Evolutionary conservation across 768 basidiomycete species (phyloP), one percentile per base, ranked within the genome.

Genomic region (Cytidiella melzeri): DNA sequence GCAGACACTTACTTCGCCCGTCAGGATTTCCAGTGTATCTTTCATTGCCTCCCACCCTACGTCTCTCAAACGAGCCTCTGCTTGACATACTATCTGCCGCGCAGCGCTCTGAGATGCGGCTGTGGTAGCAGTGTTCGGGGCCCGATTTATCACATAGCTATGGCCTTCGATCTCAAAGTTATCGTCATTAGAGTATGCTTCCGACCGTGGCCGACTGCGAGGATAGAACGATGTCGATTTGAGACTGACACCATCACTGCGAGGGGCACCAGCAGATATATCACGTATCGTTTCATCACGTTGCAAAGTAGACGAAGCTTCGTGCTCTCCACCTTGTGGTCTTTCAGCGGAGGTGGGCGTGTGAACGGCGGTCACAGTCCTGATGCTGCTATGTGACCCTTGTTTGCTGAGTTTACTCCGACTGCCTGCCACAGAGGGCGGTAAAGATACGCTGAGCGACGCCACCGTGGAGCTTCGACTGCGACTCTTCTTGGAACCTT

Each of bases 391-490:
- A 18, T 68, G 69, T 2, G 86, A 87, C 15, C 74, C 73, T 34
- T 73, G 75, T 48, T 74, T 77, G 4, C 57, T 60, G 11, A 80
- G 46, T 34, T 46, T 44, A 34, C 3, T 50, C 60, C 19, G 45
- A 36, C 15, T 61, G 58, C 46, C 38, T 19, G 50, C 15, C 41
- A 45, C 28, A 26, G 44, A 25, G 13, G 64, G 57, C 38, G 55
- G 25, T 36, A 60, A 20, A 20, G 73, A 65, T 2, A 74, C 80
- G 23, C 76, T 70, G 6, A 83, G 65, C 18, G 77, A 79, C 4
- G 78, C 84, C n/a, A 84, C 69, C 3, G 83, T 86, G 21, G 83
- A 84, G 55, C 81, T 83, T 23, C 80, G 72, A 53, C 81, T 84
- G 27, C 83, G 72, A 2, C 68, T 68, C 59, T 64, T 65, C 38